Evolutionary conservation across 805 yeast species (phyloP).

Genomic region (Ogataea glucozyma): DNA sequence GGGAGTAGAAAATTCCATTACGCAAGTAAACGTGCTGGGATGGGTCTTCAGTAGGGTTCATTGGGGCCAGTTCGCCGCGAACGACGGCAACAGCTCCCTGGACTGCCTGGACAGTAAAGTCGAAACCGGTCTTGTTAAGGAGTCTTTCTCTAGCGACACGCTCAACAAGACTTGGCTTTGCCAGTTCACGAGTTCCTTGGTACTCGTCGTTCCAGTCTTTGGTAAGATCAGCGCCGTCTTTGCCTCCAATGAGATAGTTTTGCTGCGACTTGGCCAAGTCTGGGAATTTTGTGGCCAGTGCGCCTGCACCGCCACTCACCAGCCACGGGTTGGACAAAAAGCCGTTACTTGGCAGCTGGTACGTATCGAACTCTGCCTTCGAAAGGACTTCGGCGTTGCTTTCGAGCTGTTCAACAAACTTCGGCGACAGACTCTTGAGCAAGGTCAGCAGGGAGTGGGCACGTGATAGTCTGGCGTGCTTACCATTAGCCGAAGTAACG

Average conservation of each 20-base stretch:
- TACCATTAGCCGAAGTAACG: conserved; percentile 26
- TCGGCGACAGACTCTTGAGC: conserved; percentile 64
- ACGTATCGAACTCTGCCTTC: conserved; percentile 51
- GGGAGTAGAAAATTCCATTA: conserved; percentile 85
- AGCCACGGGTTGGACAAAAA: conserved; percentile 79
- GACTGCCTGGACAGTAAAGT: conserved; percentile 74
- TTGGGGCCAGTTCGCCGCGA: conserved; percentile 69
- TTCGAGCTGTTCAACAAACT: conserved; percentile 53
- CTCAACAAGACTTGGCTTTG: conserved; percentile 53
- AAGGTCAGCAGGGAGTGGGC: conserved; percentile 60
- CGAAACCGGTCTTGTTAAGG: conserved; percentile 67
- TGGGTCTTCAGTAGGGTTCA: conserved; percentile 74
- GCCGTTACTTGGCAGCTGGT: conserved; percentile 59
- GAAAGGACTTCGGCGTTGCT: conserved; percentile 49
- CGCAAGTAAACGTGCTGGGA: conserved; percentile 68
- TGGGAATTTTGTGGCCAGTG: too few relatives aligned
- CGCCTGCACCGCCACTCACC: conserved; percentile 39
- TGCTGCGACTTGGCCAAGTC: conserved; percentile 65
- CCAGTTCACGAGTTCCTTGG: conserved; percentile 77
- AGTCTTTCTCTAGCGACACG: conserved; percentile 75
- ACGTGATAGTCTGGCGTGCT: conserved; percentile 35
- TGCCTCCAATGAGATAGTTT: conserved; percentile 52
- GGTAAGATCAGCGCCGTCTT: conserved; percentile 55
- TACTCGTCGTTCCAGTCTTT: conserved; percentile 92
- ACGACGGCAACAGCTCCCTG: conserved; percentile 78